phyloP scores from a whole-genome alignment of 257 asterid species.

The Echites panduratus region DNA sequence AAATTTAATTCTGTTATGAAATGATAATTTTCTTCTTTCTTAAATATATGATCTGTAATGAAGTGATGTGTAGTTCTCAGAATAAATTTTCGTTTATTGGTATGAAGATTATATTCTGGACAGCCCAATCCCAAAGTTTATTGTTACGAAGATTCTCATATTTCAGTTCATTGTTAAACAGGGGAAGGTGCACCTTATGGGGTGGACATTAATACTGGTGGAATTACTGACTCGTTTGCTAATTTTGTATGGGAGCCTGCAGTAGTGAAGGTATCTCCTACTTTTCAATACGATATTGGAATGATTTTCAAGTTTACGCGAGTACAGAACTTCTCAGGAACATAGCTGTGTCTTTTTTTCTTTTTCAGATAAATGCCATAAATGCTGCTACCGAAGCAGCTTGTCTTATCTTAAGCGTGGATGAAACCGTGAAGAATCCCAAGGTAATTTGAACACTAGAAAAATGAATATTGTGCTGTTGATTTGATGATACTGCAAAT shows the following conservation, averaged over 20 bases:
- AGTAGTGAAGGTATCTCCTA: constrained; percentile 61
- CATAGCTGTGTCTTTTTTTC: not conserved
- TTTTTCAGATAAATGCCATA: constrained; percentile 69
- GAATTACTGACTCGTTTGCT: constrained; percentile 68
- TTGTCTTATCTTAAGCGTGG: constrained; percentile 77
- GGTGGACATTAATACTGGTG: constrained; percentile 54
- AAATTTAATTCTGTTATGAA: not conserved
- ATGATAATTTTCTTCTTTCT: not conserved
- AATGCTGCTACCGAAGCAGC: constrained; percentile 95
- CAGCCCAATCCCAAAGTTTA: too few species aligned
- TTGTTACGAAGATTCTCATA: not conserved
- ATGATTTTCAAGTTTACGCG: not conserved
- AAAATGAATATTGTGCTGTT: not conserved
- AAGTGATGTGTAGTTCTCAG: too few species aligned
- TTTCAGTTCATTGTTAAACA: constrained; percentile 17
- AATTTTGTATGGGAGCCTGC: constrained; percentile 89
- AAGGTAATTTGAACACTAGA: constrained; percentile 40
- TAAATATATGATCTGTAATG: not conserved
- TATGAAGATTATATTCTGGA: too few species aligned
- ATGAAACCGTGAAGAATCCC: constrained; percentile 82
- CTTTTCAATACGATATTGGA: not conserved
- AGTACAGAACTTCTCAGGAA: not conserved
- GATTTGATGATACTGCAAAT: not conserved
- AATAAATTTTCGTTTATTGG: too few species aligned
- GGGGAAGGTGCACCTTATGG: constrained; percentile 58